phyloP scores from a whole-genome alignment of 352 stramenopile genomes.

The Phytopythium sindhum region DNA sequence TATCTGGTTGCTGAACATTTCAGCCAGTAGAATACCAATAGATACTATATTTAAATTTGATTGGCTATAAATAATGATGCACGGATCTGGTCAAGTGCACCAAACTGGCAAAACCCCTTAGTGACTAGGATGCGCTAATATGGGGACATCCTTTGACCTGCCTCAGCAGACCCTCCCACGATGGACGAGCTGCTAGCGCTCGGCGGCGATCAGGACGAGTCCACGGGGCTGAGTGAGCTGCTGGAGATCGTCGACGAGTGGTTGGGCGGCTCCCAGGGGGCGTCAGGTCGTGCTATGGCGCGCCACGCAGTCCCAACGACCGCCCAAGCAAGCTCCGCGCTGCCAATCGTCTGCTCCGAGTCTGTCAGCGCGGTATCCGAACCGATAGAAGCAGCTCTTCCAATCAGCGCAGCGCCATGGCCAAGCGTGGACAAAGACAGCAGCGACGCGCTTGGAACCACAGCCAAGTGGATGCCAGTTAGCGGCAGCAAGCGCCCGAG shows the following conservation, averaged over 20 bases:
- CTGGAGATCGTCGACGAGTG: conserved; percentile 3
- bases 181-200: not conserved
- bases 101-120: too few relatives aligned
- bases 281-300: not conserved
- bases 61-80: too few relatives aligned
- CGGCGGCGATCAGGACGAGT: not conserved
- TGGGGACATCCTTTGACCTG: not conserved
- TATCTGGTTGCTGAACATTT: too few relatives aligned
- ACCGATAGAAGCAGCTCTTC: not conserved
- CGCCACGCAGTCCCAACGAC: not conserved
- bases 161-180: not conserved
- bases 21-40: too few relatives aligned
- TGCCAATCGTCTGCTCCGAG: not conserved
- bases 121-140: not conserved
- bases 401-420: not conserved
- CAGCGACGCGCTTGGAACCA: not conserved
- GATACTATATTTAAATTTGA: too few relatives aligned
- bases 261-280: not conserved
- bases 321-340: not conserved
- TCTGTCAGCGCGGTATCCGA: not conserved
- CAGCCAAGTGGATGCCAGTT: not conserved
- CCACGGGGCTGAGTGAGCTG: not conserved
- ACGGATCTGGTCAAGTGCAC: too few relatives aligned
- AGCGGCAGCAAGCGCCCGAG: not conserved
- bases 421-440: not conserved